A percentile compares a stretch with the other conserved stretches of the same genome.
Conservation (phyloP, 495 filamentous ascomycete species). For the Aspergillus heteromorphus region DNA sequence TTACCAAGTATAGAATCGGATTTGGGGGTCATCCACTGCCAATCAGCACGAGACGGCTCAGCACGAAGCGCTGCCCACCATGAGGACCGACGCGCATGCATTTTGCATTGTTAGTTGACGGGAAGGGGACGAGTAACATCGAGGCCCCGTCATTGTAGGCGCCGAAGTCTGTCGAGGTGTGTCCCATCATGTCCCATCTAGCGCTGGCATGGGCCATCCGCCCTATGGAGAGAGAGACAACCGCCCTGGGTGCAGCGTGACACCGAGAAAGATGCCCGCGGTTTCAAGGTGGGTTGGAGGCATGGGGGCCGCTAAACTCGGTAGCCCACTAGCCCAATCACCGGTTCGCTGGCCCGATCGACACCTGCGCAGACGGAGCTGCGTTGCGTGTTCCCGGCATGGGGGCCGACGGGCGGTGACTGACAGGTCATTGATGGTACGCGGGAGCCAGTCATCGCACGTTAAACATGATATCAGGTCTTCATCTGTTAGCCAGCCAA, state of each 20-base stretch:
- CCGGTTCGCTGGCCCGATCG: not conserved
- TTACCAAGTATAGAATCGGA: constrained; percentile 3
- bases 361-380: not conserved
- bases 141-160: not conserved
- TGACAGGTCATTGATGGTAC: not conserved
- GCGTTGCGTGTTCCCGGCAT: not conserved
- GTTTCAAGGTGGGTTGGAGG: not conserved
- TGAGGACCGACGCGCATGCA: not conserved
- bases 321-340: not conserved
- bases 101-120: not conserved
- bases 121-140: not conserved
- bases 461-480: not conserved
- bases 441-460: not conserved
- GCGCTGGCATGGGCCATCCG: not conserved
- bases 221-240: not conserved
- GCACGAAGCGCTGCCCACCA: not conserved
- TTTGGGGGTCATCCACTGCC: not conserved
- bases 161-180: not conserved
- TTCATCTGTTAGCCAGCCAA: not conserved
- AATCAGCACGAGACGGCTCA: not conserved
- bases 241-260: not conserved
- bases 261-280: not conserved
- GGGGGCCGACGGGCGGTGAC: not conserved
- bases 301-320: not conserved
- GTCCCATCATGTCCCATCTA: not conserved